Percentiles rank a stretch among this genome's conserved stretches.
Conservation (phyloP, 768 basidiomycete species). For the Rhodotorula sphaerocarpa region DNA sequence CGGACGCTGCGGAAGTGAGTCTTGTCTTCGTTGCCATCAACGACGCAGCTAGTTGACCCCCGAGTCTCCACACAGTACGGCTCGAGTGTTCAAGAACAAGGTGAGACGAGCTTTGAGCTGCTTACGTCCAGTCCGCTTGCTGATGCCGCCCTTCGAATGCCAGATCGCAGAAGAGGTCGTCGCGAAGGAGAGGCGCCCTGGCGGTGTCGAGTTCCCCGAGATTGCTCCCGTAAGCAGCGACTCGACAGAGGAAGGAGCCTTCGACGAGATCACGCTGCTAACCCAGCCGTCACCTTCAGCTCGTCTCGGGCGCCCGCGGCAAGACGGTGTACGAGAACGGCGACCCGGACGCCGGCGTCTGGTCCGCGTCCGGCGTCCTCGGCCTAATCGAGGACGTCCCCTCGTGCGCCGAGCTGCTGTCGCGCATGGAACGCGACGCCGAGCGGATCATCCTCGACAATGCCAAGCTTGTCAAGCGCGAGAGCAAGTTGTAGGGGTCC, state of each 20-base stretch:
- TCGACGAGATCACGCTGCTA: neutral
- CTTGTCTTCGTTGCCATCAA: neutral
- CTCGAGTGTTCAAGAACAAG: constrained; percentile 36
- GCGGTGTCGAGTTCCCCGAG: constrained; percentile 72
- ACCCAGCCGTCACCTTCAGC: constrained; percentile 43
- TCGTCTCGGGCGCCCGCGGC: constrained; percentile 46
- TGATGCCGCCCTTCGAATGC: constrained; percentile 55
- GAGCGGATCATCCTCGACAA: constrained; percentile 45
- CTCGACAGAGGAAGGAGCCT: too few species aligned
- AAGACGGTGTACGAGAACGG: constrained; percentile 52
- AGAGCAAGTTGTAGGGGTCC: constrained; percentile 18
- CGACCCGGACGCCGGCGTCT: constrained; percentile 78
- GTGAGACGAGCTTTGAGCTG: neutral
- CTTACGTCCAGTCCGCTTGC: too few species aligned
- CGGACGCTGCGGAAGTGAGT: constrained; percentile 53
- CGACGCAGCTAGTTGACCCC: too few species aligned
- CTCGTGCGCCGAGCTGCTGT: constrained; percentile 64
- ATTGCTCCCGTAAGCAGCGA: constrained; percentile 25
- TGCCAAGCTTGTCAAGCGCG: constrained; percentile 7
- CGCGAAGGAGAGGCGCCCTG: constrained; percentile 66
- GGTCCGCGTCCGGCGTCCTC: constrained; percentile 48
- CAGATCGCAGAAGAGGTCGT: constrained; percentile 68
- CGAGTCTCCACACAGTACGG: constrained; percentile 7
- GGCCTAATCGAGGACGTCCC: constrained; percentile 68
- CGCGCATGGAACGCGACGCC: constrained; percentile 63